A percentile compares a stretch with the other conserved stretches of the same genome.
Evolutionary conservation across 306 rosid genomes (phyloP).

Genomic region (Psophocarpus tetragonolobus): DNA sequence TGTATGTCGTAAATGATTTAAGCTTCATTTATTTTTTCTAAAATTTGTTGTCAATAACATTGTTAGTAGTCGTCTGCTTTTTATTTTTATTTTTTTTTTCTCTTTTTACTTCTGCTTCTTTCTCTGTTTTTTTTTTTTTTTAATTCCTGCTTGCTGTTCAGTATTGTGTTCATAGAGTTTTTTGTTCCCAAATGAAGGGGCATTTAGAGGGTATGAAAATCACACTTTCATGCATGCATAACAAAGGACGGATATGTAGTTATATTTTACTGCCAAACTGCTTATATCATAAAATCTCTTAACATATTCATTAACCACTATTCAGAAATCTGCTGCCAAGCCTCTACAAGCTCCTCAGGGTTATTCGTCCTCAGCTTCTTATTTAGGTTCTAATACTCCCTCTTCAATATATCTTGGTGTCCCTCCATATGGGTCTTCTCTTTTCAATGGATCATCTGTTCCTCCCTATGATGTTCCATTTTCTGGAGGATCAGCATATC

Average conservation of each 20-base stretch:
- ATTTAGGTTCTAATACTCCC: conserved; percentile 78
- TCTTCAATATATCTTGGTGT: conserved; percentile 90
- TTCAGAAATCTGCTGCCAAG: conserved; percentile 85
- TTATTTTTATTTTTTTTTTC: not conserved
- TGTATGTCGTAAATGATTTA: conserved; percentile 9
- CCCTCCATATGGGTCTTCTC: conserved; percentile 93
- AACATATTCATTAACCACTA: conserved; percentile 9
- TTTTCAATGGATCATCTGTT: conserved; percentile 83
- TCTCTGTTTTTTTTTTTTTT: not conserved
- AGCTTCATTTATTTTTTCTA: conserved; percentile 3
- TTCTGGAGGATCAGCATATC: conserved; percentile 94
- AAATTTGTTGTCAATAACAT: not conserved
- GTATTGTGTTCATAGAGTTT: not conserved
- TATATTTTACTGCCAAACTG: not conserved
- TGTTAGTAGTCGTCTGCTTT: not conserved
- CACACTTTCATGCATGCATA: not conserved
- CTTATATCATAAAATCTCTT: not conserved
- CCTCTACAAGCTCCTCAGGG: conserved; percentile 80
- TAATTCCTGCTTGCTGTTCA: not conserved
- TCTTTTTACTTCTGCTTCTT: not conserved
- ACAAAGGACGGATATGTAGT: not conserved
- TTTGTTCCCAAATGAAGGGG: not conserved
- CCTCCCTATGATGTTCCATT: conserved; percentile 94
- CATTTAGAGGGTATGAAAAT: not conserved
- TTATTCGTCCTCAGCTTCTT: conserved; percentile 75